Conservation (phyloP, 768 basidiomycete species). For the Podaxis sp. region DNA sequence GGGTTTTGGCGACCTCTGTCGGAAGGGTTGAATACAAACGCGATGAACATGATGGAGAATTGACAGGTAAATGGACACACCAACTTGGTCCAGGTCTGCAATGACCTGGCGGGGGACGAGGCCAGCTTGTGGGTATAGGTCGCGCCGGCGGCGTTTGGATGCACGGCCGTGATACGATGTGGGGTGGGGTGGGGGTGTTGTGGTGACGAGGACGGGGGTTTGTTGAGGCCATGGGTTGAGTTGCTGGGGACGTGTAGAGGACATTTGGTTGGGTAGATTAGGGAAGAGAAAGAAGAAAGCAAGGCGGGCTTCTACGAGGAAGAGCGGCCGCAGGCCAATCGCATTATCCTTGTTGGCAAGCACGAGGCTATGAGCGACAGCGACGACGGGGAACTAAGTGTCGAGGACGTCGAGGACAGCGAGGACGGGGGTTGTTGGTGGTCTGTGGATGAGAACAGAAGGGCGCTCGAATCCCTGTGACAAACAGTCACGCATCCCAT, state of each 20-base stretch:
- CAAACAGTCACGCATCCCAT: conserved; percentile 1
- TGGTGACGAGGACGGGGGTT: conserved; percentile 10
- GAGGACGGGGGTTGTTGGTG: conserved; percentile 11
- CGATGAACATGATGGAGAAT: background rate
- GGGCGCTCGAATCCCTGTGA: background rate
- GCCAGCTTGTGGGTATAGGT: background rate
- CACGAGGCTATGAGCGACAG: conserved; percentile 4
- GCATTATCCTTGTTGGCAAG: conserved; percentile 8
- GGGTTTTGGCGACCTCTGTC: conserved; percentile 38
- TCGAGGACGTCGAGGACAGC: conserved; percentile 14
- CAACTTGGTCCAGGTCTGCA: conserved; percentile 33
- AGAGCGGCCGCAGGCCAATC: conserved; percentile 12
- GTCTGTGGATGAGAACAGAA: conserved; percentile 5
- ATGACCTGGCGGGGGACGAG: conserved; percentile 36
- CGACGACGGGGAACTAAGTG: conserved; percentile 1
- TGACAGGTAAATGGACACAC: conserved; percentile 21
- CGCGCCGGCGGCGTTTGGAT: conserved; percentile 17
- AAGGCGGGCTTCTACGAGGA: conserved; percentile 10
- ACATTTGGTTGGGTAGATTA: conserved; percentile 9
- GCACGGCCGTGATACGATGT: conserved; percentile 14
- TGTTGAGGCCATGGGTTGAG: conserved; percentile 19
- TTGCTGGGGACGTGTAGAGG: conserved; percentile 14
- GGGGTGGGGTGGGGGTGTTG: conserved; percentile 10
- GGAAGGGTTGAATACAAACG: conserved; percentile 7
- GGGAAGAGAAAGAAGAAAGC: background rate